Base-by-base conservation (phyloP, 805 yeast genomes). In the Saturnispora ahearnii region DNA sequence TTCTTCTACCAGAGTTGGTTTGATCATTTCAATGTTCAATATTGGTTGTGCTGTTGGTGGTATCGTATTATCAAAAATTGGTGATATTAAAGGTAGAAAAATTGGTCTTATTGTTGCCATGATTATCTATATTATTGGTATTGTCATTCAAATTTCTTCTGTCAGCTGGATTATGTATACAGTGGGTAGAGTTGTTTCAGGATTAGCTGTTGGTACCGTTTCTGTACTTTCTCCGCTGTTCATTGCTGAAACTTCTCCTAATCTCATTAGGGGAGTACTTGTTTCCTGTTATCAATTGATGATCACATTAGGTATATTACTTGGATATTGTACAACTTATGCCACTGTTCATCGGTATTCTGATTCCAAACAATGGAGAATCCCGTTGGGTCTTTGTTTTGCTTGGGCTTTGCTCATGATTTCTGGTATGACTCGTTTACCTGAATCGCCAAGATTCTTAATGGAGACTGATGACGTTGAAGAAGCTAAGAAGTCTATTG, bases 191-290 rank as follows among this genome's bases (percentile, higher is more conserved):
- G 82, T 93, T 57, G 72, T 91, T 45, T 84, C 93, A 82, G 99
- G 99, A 13, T 86, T 87, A 66, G 98, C 96, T 59, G 96, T 91
- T 28, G 99, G 99, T 57, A 76, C 86, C 49, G 98, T 97, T 1
- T 89, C 97, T 3, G 72, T 91, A 50, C 83, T 88, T 50, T 87
- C 97, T n/a, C 98, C 98, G 0, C 73, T 93, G 51, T 90, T 88
- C 73, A 85, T 91, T 53, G 75, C 88, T 49, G 99, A 91, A 67
- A 77, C 90, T 62, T 96, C 97, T 4, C 98, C 99, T 22, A 78
- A 91, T n/a, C 78, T 82, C 63, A 87, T 87, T 64, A 78, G 98
- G 63, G 98, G 98, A 48, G 75, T 97, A 54, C 73, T 93, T 48
- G 93, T 95, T 34, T 88, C 90, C 7, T 76, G 90, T 51, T 90